Conservation (phyloP, 2,329 filamentous ascomycete species). For the Pseudocercospora fuligena region DNA sequence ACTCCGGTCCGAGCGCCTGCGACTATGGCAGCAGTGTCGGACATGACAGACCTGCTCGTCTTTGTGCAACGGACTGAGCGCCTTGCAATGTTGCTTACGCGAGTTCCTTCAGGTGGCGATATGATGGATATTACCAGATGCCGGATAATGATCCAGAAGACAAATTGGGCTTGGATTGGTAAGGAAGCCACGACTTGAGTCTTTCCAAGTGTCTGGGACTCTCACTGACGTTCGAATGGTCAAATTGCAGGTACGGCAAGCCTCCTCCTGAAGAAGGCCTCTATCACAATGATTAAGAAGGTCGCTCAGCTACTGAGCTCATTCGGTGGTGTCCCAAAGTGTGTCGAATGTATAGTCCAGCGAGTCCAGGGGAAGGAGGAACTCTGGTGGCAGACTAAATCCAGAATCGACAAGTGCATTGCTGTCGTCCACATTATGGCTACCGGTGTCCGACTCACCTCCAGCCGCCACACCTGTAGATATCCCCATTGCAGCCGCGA, state of each 20-base stretch:
- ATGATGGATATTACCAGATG: conserved; percentile 35
- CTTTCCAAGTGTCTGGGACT: not conserved
- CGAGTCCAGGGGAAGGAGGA: conserved; percentile 20
- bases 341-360: conserved; percentile 25
- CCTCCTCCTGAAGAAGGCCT: conserved; percentile 32
- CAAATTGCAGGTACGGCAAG: conserved; percentile 33
- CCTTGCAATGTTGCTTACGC: no score
- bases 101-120: no score
- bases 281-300: conserved; percentile 20
- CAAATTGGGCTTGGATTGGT: conserved; percentile 38
- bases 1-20: no score
- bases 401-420: not conserved
- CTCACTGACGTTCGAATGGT: not conserved
- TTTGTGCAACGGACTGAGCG: no score
- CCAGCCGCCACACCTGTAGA: not conserved
- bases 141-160: conserved; percentile 42
- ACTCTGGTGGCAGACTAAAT: conserved; percentile 1
- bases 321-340: conserved; percentile 19
- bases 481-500: conserved; percentile 34
- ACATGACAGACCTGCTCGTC: no score
- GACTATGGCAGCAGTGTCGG: no score
- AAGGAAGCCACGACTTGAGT: not conserved
- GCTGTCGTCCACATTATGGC: not conserved
- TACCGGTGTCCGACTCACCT: not conserved
- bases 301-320: not conserved